phyloP scores from a whole-genome alignment of 208 protist species.

The Leishmania tropica region DNA sequence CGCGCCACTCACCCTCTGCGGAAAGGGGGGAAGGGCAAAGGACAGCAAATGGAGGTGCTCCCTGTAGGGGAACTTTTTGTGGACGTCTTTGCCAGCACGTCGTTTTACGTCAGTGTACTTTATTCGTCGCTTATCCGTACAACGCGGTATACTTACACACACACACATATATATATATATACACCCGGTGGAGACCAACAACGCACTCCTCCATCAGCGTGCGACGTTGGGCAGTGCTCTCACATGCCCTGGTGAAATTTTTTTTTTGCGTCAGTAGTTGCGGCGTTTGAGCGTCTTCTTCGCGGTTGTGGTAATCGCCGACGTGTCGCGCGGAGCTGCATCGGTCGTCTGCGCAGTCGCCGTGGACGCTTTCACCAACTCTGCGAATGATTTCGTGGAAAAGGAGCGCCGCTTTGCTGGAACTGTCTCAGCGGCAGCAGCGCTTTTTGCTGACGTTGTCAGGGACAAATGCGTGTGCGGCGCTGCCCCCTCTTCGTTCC shows the following conservation, averaged over 20 bases:
- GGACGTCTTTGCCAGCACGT: too few relatives aligned
- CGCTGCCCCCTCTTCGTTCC: background rate
- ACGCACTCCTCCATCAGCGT: background rate
- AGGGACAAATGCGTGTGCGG: too few relatives aligned
- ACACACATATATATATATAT: background rate
- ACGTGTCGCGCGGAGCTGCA: background rate
- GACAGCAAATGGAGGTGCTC: background rate
- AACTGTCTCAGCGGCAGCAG: background rate
- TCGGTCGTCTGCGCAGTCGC: background rate
- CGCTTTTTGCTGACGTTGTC: background rate
- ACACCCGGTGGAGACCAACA: background rate
- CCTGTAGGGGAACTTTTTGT: background rate
- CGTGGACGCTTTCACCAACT: conserved; percentile 16
- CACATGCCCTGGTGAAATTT: background rate
- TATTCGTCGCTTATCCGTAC: background rate
- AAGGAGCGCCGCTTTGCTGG: conserved; percentile 13
- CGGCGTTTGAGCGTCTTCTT: conserved; percentile 30
- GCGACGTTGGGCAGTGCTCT: background rate
- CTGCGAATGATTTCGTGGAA: conserved; percentile 7
- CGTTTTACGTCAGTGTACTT: too few relatives aligned
- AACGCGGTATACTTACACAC: background rate
- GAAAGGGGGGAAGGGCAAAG: too few relatives aligned
- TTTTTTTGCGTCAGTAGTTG: conserved; percentile 14
- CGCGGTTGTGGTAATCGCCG: background rate
- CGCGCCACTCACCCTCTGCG: background rate